phyloP scores from a whole-genome alignment of 805 yeast genomes.

The Lipomyces sp. region DNA sequence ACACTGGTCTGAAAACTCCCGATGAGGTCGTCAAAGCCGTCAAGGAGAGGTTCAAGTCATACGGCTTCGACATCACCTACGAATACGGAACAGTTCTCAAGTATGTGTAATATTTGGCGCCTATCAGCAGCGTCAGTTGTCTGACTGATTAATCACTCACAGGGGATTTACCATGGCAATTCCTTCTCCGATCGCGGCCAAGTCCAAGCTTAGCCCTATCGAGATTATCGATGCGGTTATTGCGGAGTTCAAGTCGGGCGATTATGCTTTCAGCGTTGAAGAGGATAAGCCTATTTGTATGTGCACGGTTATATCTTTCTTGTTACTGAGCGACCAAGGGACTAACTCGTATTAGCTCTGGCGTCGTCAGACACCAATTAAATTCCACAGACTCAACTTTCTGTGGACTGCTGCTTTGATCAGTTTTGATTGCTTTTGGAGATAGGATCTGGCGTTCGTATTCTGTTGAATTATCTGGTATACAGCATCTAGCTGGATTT shows the following conservation, averaged over 20 bases:
- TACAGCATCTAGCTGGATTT: too few relatives aligned
- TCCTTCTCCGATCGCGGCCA: too few relatives aligned
- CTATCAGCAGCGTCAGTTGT: too few relatives aligned
- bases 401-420: too few relatives aligned
- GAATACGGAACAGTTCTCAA: background rate
- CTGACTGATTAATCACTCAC: too few relatives aligned
- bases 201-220: too few relatives aligned
- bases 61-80: background rate
- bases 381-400: too few relatives aligned
- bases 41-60: background rate
- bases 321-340: background rate
- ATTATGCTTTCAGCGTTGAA: slow-evolving; percentile 20
- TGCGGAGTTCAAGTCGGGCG: slow-evolving; percentile 2
- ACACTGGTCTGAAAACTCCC: slow-evolving; percentile 24
- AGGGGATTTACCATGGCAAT: background rate
- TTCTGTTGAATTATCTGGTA: too few relatives aligned
- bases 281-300: slow-evolving; percentile 24
- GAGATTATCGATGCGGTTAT: slow-evolving; percentile 7
- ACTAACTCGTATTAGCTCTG: background rate
- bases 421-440: too few relatives aligned
- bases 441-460: too few relatives aligned
- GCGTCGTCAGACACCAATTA: too few relatives aligned
- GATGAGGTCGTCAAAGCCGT: slow-evolving; percentile 5
- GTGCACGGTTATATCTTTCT: background rate
- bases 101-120: too few relatives aligned